phyloP scores from a whole-genome alignment of 768 basidiomycete genomes.

The Tulasnella sp. region DNA sequence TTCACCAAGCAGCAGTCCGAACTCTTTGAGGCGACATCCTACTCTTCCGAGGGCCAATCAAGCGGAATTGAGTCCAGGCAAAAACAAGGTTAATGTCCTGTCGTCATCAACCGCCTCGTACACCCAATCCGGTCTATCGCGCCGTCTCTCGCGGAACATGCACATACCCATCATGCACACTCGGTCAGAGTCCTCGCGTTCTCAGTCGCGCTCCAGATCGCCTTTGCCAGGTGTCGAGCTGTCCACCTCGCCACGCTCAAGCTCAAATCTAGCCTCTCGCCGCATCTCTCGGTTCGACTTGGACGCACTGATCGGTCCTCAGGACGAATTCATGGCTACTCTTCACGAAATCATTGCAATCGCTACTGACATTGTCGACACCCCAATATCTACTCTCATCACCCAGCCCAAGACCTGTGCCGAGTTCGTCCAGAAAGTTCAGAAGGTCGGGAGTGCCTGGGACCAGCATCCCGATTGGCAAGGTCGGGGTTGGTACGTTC shows the following conservation, averaged over 20 bases:
- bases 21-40: constrained; percentile 61
- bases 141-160: constrained; percentile 72
- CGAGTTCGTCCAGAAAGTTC: constrained; percentile 85
- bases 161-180: constrained; percentile 46
- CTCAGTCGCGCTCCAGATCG: constrained; percentile 92
- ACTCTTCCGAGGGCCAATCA: constrained; percentile 34
- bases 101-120: constrained; percentile 54
- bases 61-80: constrained; percentile 58
- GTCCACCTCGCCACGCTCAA: constrained; percentile 19
- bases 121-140: constrained; percentile 59
- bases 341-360: constrained; percentile 91
- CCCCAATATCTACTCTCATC: constrained; percentile 82
- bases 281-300: constrained; percentile 80
- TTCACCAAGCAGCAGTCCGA: constrained; percentile 46
- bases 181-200: constrained; percentile 83
- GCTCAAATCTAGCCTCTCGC: constrained; percentile 56
- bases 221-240: constrained; percentile 63
- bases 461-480: constrained; percentile 98
- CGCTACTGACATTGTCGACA: constrained; percentile 92
- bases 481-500: constrained; percentile 97
- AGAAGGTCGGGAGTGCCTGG: constrained; percentile 92
- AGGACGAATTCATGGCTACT: constrained; percentile 86
- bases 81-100: constrained; percentile 41
- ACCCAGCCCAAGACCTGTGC: constrained; percentile 83
- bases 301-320: constrained; percentile 47